phyloP scores from a whole-genome alignment of 2,329 filamentous ascomycete species.

The Zymoseptoria brevis region DNA sequence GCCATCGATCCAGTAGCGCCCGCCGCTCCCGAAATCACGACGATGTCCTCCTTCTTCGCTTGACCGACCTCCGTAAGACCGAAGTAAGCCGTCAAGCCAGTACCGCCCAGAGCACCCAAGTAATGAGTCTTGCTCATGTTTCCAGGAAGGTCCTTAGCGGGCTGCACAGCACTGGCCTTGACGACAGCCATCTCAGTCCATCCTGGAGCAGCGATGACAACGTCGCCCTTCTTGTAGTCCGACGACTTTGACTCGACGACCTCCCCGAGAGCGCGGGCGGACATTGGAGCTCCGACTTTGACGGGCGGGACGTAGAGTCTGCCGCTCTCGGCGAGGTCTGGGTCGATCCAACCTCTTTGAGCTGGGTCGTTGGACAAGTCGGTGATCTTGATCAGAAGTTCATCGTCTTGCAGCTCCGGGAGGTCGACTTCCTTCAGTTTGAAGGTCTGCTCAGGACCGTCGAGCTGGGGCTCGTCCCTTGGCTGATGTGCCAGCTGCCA shows the following conservation, averaged over 20 bases:
- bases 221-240: constrained; percentile 29
- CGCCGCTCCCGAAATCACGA: constrained; percentile 43
- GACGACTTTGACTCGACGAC: constrained; percentile 32
- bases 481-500: constrained; percentile 39
- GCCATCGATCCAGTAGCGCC: constrained; percentile 43
- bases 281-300: constrained; percentile 33
- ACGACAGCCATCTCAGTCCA: constrained; percentile 40
- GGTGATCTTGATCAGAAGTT: constrained; percentile 41
- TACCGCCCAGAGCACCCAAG: constrained; percentile 39
- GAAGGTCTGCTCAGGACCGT: constrained; percentile 35
- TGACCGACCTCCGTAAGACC: constrained; percentile 36
- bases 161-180: constrained; percentile 24
- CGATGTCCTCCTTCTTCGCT: constrained; percentile 35
- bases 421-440: constrained; percentile 29
- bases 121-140: constrained; percentile 39
- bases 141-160: constrained; percentile 17
- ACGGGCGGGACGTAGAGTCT: constrained; percentile 43
- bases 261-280: constrained; percentile 29
- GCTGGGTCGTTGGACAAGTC: constrained; percentile 48
- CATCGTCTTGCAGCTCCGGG: constrained; percentile 27
- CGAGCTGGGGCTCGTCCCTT: constrained; percentile 29
- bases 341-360: constrained; percentile 44
- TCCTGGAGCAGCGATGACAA: constrained; percentile 27
- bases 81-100: constrained; percentile 42
- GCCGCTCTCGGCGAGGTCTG: constrained; percentile 25